phyloP scores from a whole-genome alignment of 2,329 filamentous ascomycete species.

The Penicillium psychrosexuale region DNA sequence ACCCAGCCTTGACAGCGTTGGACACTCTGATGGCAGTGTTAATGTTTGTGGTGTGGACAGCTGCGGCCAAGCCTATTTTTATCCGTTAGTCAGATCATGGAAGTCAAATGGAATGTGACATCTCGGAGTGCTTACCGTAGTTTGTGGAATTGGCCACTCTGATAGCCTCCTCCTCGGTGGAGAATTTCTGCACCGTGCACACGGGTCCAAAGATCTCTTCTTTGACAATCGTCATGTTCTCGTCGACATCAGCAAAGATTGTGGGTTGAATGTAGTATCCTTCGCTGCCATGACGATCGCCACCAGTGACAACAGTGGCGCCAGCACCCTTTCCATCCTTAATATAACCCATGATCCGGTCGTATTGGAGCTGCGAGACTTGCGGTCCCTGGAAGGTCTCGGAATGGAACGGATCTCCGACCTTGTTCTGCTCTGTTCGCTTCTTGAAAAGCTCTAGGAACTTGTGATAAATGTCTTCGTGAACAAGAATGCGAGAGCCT shows the following conservation, averaged over 20 bases:
- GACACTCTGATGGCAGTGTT: slow-evolving; percentile 74
- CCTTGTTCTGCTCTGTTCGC: slow-evolving; percentile 67
- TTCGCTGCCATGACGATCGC: slow-evolving; percentile 68
- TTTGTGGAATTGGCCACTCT: slow-evolving; percentile 67
- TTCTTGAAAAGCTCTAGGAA: slow-evolving; percentile 76
- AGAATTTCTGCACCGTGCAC: slow-evolving; percentile 69
- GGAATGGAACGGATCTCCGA: slow-evolving; percentile 74
- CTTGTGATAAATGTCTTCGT: slow-evolving; percentile 80
- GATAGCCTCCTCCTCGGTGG: slow-evolving; percentile 67
- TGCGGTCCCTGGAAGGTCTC: slow-evolving; percentile 85
- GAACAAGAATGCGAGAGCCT: slow-evolving; percentile 72
- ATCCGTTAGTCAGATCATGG: slow-evolving; percentile 38
- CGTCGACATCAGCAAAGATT: slow-evolving; percentile 72
- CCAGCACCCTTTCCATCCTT: slow-evolving; percentile 63
- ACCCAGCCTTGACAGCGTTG: slow-evolving; percentile 65
- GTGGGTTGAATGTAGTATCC: slow-evolving; percentile 89
- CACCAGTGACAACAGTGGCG: slow-evolving; percentile 63
- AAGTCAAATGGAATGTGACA: not conserved
- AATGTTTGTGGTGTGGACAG: slow-evolving; percentile 72
- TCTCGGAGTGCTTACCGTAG: slow-evolving; percentile 59
- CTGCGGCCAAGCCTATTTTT: slow-evolving; percentile 67
- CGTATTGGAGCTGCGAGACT: slow-evolving; percentile 77
- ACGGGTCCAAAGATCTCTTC: slow-evolving; percentile 83
- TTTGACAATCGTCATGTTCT: slow-evolving; percentile 66
- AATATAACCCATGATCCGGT: slow-evolving; percentile 77